These are phyloP conservation scores for Trebouxia gelatinosa DNA, from an alignment of 163 green algal species.

Conservation along the genomic window DNA sequence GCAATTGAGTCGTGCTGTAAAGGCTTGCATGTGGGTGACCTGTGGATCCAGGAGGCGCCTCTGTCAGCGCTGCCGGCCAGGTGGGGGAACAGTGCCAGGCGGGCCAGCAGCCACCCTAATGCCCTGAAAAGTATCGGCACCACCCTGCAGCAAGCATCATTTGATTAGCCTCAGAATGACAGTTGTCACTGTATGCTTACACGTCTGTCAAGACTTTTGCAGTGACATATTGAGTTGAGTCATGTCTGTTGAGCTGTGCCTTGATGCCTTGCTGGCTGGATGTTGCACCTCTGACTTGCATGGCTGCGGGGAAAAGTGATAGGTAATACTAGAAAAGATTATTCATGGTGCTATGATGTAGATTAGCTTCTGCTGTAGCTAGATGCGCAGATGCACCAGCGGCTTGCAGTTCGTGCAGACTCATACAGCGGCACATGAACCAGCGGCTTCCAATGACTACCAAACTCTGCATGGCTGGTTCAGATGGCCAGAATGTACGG, in stretches of 20 bases:
- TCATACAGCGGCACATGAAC: no score
- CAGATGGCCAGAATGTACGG: neutral
- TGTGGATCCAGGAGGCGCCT: conserved; percentile 22
- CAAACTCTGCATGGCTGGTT: no score
- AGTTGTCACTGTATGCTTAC: neutral
- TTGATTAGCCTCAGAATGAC: neutral
- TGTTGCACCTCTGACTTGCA: neutral
- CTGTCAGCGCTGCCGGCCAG: conserved; percentile 24
- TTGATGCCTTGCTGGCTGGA: neutral
- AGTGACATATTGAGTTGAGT: neutral
- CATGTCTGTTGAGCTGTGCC: neutral
- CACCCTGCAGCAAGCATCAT: neutral
- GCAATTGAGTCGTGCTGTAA: neutral
- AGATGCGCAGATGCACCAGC: no score
- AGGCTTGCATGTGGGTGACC: no score
- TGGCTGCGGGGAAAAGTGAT: no score
- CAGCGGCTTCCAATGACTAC: no score
- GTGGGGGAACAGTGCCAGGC: conserved; percentile 20
- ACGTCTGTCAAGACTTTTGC: neutral
- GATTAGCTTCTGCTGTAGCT: no score
- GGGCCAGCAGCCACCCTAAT: conserved; percentile 20
- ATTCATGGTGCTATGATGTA: no score
- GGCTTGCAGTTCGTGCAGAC: no score
- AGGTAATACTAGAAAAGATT: no score
- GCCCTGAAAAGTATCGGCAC: neutral